Base-by-base conservation (phyloP, 2,329 filamentous ascomycete species). In the Fusarium verticillioides region DNA sequence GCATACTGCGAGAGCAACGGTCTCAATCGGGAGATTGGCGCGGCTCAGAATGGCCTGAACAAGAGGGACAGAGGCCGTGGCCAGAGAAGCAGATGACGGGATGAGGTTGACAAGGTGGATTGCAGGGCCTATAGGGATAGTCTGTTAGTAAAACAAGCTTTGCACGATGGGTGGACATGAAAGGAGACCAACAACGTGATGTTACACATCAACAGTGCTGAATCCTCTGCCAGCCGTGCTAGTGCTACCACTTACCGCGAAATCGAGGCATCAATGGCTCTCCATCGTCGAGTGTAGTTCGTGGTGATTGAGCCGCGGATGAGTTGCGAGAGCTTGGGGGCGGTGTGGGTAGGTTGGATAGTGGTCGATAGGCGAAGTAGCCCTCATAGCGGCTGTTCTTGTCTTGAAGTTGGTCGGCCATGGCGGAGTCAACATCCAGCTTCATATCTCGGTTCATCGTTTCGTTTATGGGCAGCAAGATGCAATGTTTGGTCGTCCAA, bases 321-420 rank as follows among this genome's bases (percentile, higher is more conserved):
- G 84, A 84, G 71, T 78, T 81, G 59, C 76, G 80, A 60, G 86
- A 86, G 49, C 88, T 91, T 16, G 86, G 87, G 49, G 91, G 91
- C 70, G 91, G 91, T 59, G 91, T 93, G 28, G 91, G 91, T 28
- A 93, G 86, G 79, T 90, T 91, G 36, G 90, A 92, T 58, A 93
- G 84, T 15, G 91, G 91, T 53, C 89, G 87, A 81, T 92, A 93
- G 72, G 90, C 91, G 77, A 91, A 90, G 81, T 88, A 89, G 71
- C 85, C 85, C 63, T 87, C 85, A 57, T 63, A 70, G 34, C 66
- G 67, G 70, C 66, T 66, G 63, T 65, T 63, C 56, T 60, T 73
- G 64, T 71, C 66, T 59, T 72, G 36, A 37, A 37, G 36, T 19
- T 37, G 63, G 63, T 68, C 66, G 54, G 60, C 49, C 66, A 66